phyloP scores from a whole-genome alignment of 768 basidiomycete species.

The Daedalea quercina region DNA sequence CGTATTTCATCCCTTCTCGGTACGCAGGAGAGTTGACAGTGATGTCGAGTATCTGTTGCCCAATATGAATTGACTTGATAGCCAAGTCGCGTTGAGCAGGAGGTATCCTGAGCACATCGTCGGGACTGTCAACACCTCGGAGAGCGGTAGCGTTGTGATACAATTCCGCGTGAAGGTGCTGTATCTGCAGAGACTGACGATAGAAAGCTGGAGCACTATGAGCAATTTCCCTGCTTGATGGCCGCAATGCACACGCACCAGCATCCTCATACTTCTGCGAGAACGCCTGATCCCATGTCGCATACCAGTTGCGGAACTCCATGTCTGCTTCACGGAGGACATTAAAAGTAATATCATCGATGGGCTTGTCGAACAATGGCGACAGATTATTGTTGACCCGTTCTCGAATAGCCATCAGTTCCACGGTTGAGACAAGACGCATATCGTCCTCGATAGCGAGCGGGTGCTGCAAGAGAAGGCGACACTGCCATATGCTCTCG shows the following conservation, averaged over 20 bases:
- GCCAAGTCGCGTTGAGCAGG: slow-evolving; percentile 72
- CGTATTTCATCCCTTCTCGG: slow-evolving; percentile 88
- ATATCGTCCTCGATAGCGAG: slow-evolving; percentile 89
- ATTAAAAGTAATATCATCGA: slow-evolving; percentile 67
- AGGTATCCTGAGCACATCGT: slow-evolving; percentile 84
- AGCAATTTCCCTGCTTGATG: background rate
- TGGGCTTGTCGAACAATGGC: slow-evolving; percentile 66
- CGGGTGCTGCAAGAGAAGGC: slow-evolving; percentile 77
- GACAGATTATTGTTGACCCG: slow-evolving; percentile 76
- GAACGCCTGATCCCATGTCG: slow-evolving; percentile 72
- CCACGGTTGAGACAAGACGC: slow-evolving; percentile 91
- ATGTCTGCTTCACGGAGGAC: slow-evolving; percentile 66
- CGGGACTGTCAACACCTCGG: slow-evolving; percentile 76
- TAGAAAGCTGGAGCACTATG: slow-evolving; percentile 57
- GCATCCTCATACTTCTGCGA: slow-evolving; percentile 81
- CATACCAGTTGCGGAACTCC: slow-evolving; percentile 80
- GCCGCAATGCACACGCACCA: slow-evolving; percentile 34
- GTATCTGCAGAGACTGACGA: slow-evolving; percentile 81
- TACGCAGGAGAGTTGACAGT: slow-evolving; percentile 82
- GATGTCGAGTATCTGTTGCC: slow-evolving; percentile 73
- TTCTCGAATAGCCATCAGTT: slow-evolving; percentile 86
- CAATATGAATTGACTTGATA: slow-evolving; percentile 76
- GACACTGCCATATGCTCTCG: slow-evolving; percentile 80
- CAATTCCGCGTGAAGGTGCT: slow-evolving; percentile 79
- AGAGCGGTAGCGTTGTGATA: slow-evolving; percentile 83